These are phyloP conservation scores for Apiospora pterosperma DNA, from an alignment of 2,329 filamentous ascomycete genomes.

Conservation along the genomic window DNA sequence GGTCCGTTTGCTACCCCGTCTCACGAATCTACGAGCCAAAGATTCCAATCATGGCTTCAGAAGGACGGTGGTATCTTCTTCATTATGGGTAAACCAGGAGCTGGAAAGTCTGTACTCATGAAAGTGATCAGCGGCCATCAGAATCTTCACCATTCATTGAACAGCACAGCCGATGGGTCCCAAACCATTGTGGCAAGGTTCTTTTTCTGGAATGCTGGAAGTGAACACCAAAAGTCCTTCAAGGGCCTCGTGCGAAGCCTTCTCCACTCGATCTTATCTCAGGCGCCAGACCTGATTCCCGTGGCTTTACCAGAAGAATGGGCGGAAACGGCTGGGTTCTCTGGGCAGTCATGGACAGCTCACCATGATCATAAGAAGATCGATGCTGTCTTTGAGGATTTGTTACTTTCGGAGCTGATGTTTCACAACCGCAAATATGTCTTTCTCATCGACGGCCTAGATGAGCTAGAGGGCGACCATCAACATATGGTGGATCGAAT, in stretches of 20 bases:
- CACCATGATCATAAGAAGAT: not conserved
- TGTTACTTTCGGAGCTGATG: not conserved
- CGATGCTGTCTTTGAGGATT: not conserved
- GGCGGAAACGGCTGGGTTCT: not conserved
- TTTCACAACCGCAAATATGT: not conserved
- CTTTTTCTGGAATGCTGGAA: not conserved
- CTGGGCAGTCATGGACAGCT: not conserved
- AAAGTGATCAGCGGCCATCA: not conserved
- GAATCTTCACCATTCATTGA: not conserved
- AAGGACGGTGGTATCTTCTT: not conserved
- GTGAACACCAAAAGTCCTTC: not conserved
- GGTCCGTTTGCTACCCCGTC: not conserved
- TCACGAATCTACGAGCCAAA: not conserved
- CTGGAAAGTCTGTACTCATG: not conserved
- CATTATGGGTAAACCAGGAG: not conserved
- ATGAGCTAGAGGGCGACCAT: not conserved
- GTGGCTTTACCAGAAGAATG: not conserved
- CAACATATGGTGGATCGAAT: not conserved
- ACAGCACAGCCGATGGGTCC: not conserved
- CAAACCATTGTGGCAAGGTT: not conserved
- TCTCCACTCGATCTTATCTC: not conserved
- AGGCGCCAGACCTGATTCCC: not conserved
- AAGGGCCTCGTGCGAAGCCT: not conserved
- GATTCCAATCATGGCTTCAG: not conserved
- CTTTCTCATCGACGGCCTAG: not conserved